Evolutionary conservation across 768 basidiomycete genomes (phyloP), one percentile per base, ranked within the genome.

Genomic region (Auricularia auricula-judae): DNA sequence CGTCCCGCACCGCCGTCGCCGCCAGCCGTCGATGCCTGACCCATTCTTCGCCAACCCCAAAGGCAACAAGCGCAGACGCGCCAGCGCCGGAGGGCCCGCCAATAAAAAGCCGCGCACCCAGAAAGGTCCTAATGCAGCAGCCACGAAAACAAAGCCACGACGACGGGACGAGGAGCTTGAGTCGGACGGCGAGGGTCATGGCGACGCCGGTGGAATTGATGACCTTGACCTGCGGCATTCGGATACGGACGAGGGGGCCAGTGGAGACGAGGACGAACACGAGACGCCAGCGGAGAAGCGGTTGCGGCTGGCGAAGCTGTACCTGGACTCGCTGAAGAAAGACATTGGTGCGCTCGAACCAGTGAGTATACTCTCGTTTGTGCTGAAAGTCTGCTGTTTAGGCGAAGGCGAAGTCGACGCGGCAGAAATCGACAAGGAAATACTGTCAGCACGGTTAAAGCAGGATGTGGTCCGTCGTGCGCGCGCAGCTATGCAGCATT

Each of bases 261-360:
- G 88, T 68, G 89, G 84, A 4, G 92, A 93, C 51, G 93, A 97
- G 69, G 87, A 94, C 68, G 84, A 86, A 67, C 79, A 86, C 67
- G 96, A 98, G 76, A 96, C 93, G 3, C 91, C 93, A 2, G 93
- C 93, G 0, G 86, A 93, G 79, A 99, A 98, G 76, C 79, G 97
- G 65, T 79, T 99, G 21, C 78, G 97, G 65, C 77, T 99, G 44
- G 95, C 96, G 3, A 89, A 93, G 73, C 74, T 96, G 67, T 98
- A 98, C 74, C 78, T 99, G 47, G 86, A 93, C 66, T 87, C 81
- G 66, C 86, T 98, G 14, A 91, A 91, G 74, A 84, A 87, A 65
- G 84, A 82, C 43, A 74, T 95, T 35, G 79, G 87, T 84, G 69
- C 74, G 84, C 78, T 65, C 70, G 60, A 10, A 8, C 11, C 23